These are phyloP conservation scores for Chloranthus sessilifolius DNA, from an alignment of 164 flowering plant species.

Conservation along the genomic window DNA sequence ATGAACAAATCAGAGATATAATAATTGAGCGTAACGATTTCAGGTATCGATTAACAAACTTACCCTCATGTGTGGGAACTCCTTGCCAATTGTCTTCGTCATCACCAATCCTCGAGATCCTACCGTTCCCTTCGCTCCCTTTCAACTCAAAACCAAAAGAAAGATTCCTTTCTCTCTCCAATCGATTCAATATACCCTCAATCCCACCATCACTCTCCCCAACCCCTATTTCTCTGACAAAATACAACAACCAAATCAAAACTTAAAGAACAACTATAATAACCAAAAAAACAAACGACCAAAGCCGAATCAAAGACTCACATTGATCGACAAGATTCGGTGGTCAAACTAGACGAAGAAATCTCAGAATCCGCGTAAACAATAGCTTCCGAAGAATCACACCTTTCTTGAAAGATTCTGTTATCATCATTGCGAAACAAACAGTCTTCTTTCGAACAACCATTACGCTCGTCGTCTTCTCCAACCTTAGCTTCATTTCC, in stretches of 20 bases:
- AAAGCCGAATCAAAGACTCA: constrained; percentile 24
- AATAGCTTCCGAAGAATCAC: constrained; percentile 12
- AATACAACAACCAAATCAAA: constrained; percentile 3
- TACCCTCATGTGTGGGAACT: constrained; percentile 11
- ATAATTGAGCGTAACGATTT: too few species aligned
- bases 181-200: constrained; percentile 68
- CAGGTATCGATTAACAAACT: constrained; percentile 1
- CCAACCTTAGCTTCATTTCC: constrained; percentile 22
- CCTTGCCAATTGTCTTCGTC: constrained; percentile 12
- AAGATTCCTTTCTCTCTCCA: constrained; percentile 59
- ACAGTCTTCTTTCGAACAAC: too few species aligned
- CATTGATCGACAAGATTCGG: constrained; percentile 52
- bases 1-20: too few species aligned
- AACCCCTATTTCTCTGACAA: constrained; percentile 29
- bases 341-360: constrained; percentile 35
- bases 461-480: background rate
- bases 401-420: constrained; percentile 17
- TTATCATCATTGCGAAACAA: constrained; percentile 12
- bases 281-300: background rate
- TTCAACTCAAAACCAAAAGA: constrained; percentile 32
- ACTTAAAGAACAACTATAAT: background rate
- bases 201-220: constrained; percentile 48
- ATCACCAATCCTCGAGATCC: constrained; percentile 6
- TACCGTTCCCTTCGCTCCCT: constrained; percentile 17
- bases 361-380: constrained; percentile 6